Base-by-base conservation (phyloP, 768 basidiomycete genomes). In the Amanita jacksonii region DNA sequence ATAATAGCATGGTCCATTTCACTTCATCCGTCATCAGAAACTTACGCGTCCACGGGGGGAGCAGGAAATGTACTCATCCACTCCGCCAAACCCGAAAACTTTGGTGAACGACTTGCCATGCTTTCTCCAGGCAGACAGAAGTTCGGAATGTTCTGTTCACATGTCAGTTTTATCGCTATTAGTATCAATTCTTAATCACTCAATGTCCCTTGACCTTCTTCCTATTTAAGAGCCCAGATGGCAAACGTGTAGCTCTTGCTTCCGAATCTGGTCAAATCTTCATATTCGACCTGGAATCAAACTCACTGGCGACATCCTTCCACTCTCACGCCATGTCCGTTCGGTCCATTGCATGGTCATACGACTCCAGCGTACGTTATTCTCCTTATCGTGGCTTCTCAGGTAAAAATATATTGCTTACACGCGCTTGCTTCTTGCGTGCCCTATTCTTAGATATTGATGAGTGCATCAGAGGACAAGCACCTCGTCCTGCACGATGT, bases 191-290 rank as follows among this genome's bases (percentile, higher is more conserved):
- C 40, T 7, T 23, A 42, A 44, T 34, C 18, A 22, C 22, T 51
- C 38, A 27, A 25, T 24, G 7, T n/a, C n/a, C n/a, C n/a, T n/a
- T n/a, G n/a, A n/a, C n/a, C n/a, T n/a, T n/a, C n/a, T n/a, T n/a
- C n/a, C n/a, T n/a, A n/a, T n/a, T n/a, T n/a, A 58, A 94, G 92
- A 92, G 87, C 53, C 90, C 92, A 10, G 88, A 94, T 55, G 91
- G 92, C 32, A 73, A 73, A 50, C 76, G 78, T 33, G 62, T 97
- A 37, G 92, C 87, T 12, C 70, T 94, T 51, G 77, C 89, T 3
- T 77, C 81, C 7, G 91, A 94, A 60, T 73, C 77, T 1, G 92
- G 92, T n/a, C 84, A 90, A 53, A 82, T 94, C 43, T 87, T 77
- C 59, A 68, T 97, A 34, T 84, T 92, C 49, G 91, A 94, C 59